phyloP scores from a whole-genome alignment of 805 yeast genomes.

The Clavispora santaluciae region DNA sequence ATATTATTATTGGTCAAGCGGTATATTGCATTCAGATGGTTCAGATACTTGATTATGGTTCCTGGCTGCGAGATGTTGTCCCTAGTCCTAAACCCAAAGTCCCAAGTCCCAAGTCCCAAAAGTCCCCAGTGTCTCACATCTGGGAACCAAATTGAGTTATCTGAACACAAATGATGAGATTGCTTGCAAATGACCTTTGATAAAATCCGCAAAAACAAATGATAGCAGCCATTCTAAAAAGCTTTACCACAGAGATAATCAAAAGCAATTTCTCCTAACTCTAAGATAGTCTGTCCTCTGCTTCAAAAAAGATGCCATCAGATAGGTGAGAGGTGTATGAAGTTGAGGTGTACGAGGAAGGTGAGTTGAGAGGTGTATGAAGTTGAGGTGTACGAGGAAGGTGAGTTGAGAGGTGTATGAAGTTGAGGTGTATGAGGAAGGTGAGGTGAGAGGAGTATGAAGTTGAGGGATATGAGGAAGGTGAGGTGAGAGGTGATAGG shows the following conservation, averaged over 20 bases:
- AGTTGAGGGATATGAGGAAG: neutral
- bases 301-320: no score
- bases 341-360: neutral
- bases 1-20: neutral
- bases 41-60: no score
- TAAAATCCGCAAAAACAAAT: no score
- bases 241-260: no score
- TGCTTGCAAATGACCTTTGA: no score
- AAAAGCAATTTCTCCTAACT: neutral
- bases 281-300: no score
- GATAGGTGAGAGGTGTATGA: neutral
- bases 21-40: no score
- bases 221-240: no score
- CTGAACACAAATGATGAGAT: neutral
- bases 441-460: neutral
- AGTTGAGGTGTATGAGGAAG: neutral
- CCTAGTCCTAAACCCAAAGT: neutral
- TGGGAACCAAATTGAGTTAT: neutral
- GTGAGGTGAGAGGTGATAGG: neutral
- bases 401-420: neutral
- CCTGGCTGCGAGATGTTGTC: no score
- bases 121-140: no score
- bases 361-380: neutral
- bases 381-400: neutral
- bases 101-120: neutral